These are phyloP conservation scores for Zangia roseola DNA, from an alignment of 768 basidiomycete genomes.

Conservation along the genomic window DNA sequence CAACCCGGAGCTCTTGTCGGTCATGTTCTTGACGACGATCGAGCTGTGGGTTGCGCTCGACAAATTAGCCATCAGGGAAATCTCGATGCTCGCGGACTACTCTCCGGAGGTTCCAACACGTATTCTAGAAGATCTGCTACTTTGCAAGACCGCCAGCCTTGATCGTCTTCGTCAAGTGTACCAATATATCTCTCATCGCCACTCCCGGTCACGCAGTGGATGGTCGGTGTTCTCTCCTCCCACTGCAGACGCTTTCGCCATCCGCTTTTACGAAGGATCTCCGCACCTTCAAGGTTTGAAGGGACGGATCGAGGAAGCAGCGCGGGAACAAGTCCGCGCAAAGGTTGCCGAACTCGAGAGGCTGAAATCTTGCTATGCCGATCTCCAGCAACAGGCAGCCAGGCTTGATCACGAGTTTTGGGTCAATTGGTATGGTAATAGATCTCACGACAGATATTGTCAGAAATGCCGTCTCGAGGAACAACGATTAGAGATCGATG, in stretches of 20 bases:
- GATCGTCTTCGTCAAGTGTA: conserved; percentile 26
- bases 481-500: conserved; percentile 24
- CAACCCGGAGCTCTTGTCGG: conserved; percentile 37
- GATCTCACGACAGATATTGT: conserved; percentile 10
- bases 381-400: not conserved
- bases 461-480: conserved; percentile 25
- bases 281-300: conserved; percentile 24
- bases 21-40: conserved; percentile 45
- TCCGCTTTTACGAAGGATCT: conserved; percentile 31
- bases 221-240: conserved; percentile 36
- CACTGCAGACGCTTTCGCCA: conserved; percentile 26
- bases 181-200: conserved; percentile 32
- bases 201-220: conserved; percentile 5
- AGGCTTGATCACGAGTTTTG: not conserved
- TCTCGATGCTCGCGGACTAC: conserved; percentile 42
- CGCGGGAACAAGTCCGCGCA: conserved; percentile 11
- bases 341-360: conserved; percentile 29
- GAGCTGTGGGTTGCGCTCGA: conserved; percentile 52
- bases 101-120: conserved; percentile 42
- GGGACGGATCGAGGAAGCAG: conserved; percentile 28
- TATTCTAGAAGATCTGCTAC: conserved; percentile 42
- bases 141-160: conserved; percentile 32
- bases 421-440: not conserved
- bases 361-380: conserved; percentile 10
- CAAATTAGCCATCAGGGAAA: conserved; percentile 28